Base-by-base conservation (phyloP, 495 filamentous ascomycete genomes). In the Geoglossum glabrum region DNA sequence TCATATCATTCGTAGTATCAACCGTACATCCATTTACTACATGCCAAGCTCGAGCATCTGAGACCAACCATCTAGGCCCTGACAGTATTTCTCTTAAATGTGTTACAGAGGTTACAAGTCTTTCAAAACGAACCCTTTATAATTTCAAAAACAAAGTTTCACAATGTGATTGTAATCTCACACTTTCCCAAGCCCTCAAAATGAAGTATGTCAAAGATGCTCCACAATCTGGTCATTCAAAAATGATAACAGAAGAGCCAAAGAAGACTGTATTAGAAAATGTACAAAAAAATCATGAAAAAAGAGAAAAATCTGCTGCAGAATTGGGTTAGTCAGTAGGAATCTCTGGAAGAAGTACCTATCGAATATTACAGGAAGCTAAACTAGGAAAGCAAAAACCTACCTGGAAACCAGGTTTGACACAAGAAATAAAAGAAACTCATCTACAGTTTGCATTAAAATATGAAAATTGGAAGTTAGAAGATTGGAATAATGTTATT, bases 201-300 rank as follows among this genome's bases (percentile, higher is more conserved):
- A 68, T 72, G 62, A 65, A 67, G 54, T 71, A 72, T 56, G 60
- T 70, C 26, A 68, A 71, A 38, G 62, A 65, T 26, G 68, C 57
- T 11, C 57, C 57, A 34, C 57, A 46, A 10, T 59, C 57, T 17
- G 57, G 57, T 23, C 57, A 46, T 11, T 46, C 54, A 7, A 57
- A 30, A 9, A 40, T 9, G n/a, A n/a, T n/a, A n/a, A 40, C 36
- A 40, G 36, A 40, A 9, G 36, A 40, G 36, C 9, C 9, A 40
- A 40, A 9, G n/a, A n/a, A 9, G 9, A n/a, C 9, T 9, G 9
- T 40, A n/a, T 40, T 40, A n/a, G n/a, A 40, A 9, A 9, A 40
- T 40, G 36, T 40, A 40, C 36, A n/a, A 9, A 40, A 40, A 40
- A n/a, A 40, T 40, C 36, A n/a, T 40, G n/a, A 9, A 40, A n/a